Percentiles rank a stretch among this genome's conserved stretches.
Evolutionary conservation across 495 filamentous ascomycete genomes (phyloP).

Genomic region (Tuber microsphaerosporum): DNA sequence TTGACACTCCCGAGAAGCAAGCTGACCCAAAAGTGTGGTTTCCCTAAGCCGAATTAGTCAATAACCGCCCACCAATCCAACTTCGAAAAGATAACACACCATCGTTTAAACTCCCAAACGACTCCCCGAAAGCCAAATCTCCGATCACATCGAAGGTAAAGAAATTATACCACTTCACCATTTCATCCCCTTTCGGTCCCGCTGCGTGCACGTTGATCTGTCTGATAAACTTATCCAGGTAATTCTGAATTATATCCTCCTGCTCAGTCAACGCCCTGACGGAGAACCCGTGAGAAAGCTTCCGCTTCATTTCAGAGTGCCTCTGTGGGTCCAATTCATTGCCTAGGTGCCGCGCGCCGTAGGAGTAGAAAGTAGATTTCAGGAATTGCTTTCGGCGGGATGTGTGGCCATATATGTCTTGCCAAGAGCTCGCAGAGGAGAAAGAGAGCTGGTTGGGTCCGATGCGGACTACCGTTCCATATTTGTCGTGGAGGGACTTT

Average conservation of each 20-base stretch:
- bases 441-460: conserved; percentile 58
- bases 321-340: conserved; percentile 33
- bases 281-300: conserved; percentile 51
- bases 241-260: conserved; percentile 48
- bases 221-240: conserved; percentile 48
- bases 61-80: not conserved
- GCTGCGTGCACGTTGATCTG: conserved; percentile 40
- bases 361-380: conserved; percentile 40
- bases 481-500: conserved; percentile 46
- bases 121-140: conserved; percentile 53
- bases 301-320: conserved; percentile 45
- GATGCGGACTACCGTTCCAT: conserved; percentile 56
- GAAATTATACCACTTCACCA: conserved; percentile 52
- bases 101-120: conserved; percentile 50
- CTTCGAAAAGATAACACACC: not conserved
- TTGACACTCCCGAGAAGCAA: conserved; percentile 42
- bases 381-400: conserved; percentile 30
- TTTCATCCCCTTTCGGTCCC: conserved; percentile 37
- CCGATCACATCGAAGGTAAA: conserved; percentile 56
- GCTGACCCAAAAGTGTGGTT: conserved; percentile 48
- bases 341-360: conserved; percentile 27
- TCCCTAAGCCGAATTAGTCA: conserved; percentile 3
- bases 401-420: conserved; percentile 55
- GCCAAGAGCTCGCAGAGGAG: conserved; percentile 54
- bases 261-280: conserved; percentile 49